phyloP scores from a whole-genome alignment of 2,329 filamentous ascomycete genomes.

The Ophiostoma triangulosporum region DNA sequence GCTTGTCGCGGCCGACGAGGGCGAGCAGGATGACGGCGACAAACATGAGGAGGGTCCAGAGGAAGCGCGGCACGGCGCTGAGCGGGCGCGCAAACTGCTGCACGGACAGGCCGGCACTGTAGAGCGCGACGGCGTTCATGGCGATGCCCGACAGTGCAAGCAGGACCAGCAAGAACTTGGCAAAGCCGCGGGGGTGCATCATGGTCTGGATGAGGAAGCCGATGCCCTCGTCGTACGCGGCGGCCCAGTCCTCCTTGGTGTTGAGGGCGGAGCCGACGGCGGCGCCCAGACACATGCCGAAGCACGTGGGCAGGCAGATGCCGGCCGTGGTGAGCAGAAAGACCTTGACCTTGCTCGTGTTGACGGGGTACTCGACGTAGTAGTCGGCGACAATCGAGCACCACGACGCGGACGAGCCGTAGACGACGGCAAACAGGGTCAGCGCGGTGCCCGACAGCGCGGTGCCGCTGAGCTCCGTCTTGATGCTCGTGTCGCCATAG shows the following conservation, averaged over 20 bases:
- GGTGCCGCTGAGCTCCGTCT: constrained; percentile 22
- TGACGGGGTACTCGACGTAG: constrained; percentile 33
- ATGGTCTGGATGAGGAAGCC: constrained; percentile 48
- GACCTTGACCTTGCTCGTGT: constrained; percentile 31
- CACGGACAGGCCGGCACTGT: constrained; percentile 24
- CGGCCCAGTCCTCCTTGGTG: constrained; percentile 39
- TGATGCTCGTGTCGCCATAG: constrained; percentile 26
- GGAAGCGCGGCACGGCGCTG: constrained; percentile 29
- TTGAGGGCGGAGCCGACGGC: constrained; percentile 47
- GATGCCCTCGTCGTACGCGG: constrained; percentile 38
- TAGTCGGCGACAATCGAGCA: constrained; percentile 31
- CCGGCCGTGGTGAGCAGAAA: constrained; percentile 35
- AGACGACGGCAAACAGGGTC: constrained; percentile 30
- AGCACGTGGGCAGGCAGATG: constrained; percentile 32
- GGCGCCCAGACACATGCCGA: constrained; percentile 48
- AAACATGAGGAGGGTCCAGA: constrained; percentile 35
- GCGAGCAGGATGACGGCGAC: constrained; percentile 30
- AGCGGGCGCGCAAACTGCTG: constrained; percentile 31
- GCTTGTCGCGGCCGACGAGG: constrained; percentile 28
- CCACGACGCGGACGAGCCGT: constrained; percentile 36
- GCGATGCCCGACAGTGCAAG: constrained; percentile 37
- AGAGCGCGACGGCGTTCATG: constrained; percentile 32
- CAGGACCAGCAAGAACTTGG: constrained; percentile 48
- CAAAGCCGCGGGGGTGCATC: constrained; percentile 44
- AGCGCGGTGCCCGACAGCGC: constrained; percentile 27